Evolutionary conservation across 345 rosid species (phyloP).

Genomic region (Cardiospermum halicacabum): DNA sequence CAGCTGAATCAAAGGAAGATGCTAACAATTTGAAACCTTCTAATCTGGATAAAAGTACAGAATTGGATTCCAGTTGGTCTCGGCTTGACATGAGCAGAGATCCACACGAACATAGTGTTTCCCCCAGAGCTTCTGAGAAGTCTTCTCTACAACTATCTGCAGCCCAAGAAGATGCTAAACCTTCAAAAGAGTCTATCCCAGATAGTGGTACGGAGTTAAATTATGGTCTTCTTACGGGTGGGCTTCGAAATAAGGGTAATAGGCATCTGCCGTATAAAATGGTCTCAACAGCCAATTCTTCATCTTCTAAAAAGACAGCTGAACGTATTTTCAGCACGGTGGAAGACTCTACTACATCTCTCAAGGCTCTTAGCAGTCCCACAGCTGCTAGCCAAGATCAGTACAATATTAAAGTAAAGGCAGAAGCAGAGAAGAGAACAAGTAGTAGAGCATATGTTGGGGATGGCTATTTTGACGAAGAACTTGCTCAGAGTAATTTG

Average conservation of each 20-base stretch:
- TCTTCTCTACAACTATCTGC: conserved; percentile 20
- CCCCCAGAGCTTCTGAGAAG: conserved; percentile 17
- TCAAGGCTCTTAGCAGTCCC: conserved; percentile 20
- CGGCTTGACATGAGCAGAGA: conserved; percentile 14
- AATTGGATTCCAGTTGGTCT: conserved; percentile 36
- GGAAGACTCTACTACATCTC: conserved; percentile 24
- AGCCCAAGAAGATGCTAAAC: conserved; percentile 27
- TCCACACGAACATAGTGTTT: conserved; percentile 1
- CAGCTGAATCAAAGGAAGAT: conserved; percentile 30
- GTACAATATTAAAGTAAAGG: conserved; percentile 21
- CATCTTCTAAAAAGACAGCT: conserved; percentile 27
- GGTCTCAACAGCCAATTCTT: conserved; percentile 25
- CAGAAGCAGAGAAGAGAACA: conserved; percentile 21
- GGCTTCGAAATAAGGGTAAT: conserved; percentile 41
- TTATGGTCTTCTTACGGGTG: conserved; percentile 47
- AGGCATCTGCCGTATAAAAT: conserved; percentile 41
- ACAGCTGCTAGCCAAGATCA: conserved; percentile 29
- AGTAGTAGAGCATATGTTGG: conserved; percentile 25
- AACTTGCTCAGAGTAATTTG: conserved; percentile 20
- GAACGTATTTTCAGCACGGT: conserved; percentile 25
- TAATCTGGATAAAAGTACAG: conserved; percentile 30
- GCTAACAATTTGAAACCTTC: conserved; percentile 24
- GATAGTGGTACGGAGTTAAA: conserved; percentile 39
- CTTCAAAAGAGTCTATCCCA: conserved; percentile 24
- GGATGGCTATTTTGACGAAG: conserved; percentile 36